A percentile compares a stretch with the other conserved stretches of the same genome.
Evolutionary conservation across 1,139 yeast genomes (phyloP).

Genomic region (Candida mesenterica): DNA sequence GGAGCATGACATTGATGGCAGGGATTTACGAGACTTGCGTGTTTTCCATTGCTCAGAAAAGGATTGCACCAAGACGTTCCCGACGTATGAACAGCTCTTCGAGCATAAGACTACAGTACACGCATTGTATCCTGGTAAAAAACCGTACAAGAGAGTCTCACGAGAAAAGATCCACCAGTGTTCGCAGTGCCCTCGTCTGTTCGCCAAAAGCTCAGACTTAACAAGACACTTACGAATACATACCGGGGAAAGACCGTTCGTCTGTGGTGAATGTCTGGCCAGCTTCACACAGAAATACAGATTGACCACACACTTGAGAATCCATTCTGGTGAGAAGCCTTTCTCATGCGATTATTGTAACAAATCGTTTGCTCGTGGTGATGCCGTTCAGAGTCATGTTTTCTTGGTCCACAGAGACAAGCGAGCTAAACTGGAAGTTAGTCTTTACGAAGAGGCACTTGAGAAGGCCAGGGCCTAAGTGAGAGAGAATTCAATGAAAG

Average conservation of each 20-base stretch:
- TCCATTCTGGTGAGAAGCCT: constrained; percentile 30
- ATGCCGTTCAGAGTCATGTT: constrained; percentile 27
- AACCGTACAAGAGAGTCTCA: constrained; percentile 15
- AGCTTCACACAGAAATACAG: constrained; percentile 26
- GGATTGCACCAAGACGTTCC: constrained; percentile 14
- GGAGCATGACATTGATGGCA: constrained; percentile 3
- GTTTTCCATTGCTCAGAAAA: constrained; percentile 16
- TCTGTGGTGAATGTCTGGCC: constrained; percentile 22
- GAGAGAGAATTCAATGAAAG: too few species aligned
- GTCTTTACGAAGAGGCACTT: constrained; percentile 2
- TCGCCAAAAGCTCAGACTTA: constrained; percentile 24
- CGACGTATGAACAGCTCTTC: constrained; percentile 11
- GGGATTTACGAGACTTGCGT: constrained; percentile 11
- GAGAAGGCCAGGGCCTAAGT: constrained; percentile 1
- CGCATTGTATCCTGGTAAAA: constrained; percentile 7
- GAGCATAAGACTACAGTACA: constrained; percentile 12
- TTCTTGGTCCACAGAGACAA: constrained; percentile 15
- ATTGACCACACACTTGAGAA: constrained; percentile 25
- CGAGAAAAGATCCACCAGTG: constrained; percentile 21
- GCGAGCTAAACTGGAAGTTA: neutral
- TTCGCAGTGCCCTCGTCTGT: constrained; percentile 19
- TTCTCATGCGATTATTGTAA: constrained; percentile 24
- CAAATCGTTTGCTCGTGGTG: constrained; percentile 27
- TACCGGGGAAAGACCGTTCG: constrained; percentile 28
- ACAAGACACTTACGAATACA: constrained; percentile 25